These are phyloP conservation scores for Ogataea wickerhamii DNA, from an alignment of 805 yeast species.

Conservation along the genomic window DNA sequence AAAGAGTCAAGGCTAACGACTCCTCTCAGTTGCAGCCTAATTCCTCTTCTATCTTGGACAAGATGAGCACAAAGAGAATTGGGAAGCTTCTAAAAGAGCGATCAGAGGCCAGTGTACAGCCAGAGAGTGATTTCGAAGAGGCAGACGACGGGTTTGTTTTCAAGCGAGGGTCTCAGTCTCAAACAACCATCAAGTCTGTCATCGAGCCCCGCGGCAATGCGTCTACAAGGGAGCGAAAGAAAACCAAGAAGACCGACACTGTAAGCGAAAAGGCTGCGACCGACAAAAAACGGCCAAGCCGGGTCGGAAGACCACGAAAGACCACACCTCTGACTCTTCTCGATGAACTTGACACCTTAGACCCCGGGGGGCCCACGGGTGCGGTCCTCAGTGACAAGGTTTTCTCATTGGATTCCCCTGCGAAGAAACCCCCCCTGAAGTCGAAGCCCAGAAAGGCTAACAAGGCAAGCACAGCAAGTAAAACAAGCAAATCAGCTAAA, in stretches of 20 bases:
- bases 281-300: neutral
- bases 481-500: too few species aligned
- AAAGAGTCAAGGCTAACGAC: conserved; percentile 9
- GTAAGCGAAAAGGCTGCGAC: conserved; percentile 1
- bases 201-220: conserved; percentile 8
- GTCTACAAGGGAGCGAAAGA: neutral
- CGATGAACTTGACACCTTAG: conserved; percentile 3
- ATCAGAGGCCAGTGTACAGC: conserved; percentile 5
- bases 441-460: conserved; percentile 1
- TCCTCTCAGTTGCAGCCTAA: conserved; percentile 11
- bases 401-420: conserved; percentile 5
- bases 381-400: neutral
- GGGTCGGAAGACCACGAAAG: neutral
- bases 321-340: conserved; percentile 1
- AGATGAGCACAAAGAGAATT: conserved; percentile 10
- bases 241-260: conserved; percentile 2
- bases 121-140: conserved; percentile 15
- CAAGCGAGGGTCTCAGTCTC: conserved; percentile 18
- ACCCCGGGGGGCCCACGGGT: neutral
- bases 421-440: conserved; percentile 1
- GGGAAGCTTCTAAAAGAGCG: conserved; percentile 14
- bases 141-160: conserved; percentile 22
- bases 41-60: conserved; percentile 13
- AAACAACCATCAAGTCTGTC: neutral
- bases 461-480: neutral